Evolutionary conservation across 352 stramenopile species (phyloP), one percentile per base, ranked within the genome.

Genomic region (Pythium dissimile): DNA sequence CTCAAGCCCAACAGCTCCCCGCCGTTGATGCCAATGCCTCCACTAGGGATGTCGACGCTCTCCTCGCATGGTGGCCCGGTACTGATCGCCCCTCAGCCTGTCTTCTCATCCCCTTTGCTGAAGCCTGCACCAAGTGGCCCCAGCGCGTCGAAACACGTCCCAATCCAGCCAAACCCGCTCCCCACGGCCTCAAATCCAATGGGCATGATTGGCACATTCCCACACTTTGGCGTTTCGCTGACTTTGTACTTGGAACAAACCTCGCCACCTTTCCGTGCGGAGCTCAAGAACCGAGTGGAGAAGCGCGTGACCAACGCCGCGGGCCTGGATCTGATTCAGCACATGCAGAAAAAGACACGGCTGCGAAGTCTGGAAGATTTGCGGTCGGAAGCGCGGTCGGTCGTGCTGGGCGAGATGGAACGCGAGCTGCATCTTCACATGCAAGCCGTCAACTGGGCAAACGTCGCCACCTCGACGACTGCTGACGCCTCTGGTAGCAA

Each of bases 261-360:
- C 35, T 88, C 77, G 13, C 55, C 75, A 28, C 55, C 73, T 27
- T 91, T 91, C 58, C 77, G 81, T 3, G 75, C 71, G 0, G 81
- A 91, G 51, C 67, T 91, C 2, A 85, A 88, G 50, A 58, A 65
- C n/a, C 75, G 81, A 21, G 72, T 91, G n/a, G 81, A 91, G 60
- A 89, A 89, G 69, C 72, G 78, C 31, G 81, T 91, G 56, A 91
- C 78, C 20, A 66, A 77, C 27, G 79, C 78, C 6, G 81, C 81
- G 1, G 75, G 81, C 21, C 81, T 89, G 62, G 79, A 91, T 31
- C 67, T 91, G 39, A 65, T 91, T 39, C 78, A 87, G 59, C 81
- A 91, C 62, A 91, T 91, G 81, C 81, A 91, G 49, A 91, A 88
- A 70, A 91, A 91, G 67, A 91, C 81, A 26, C 71, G 81, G 24